Evolutionary conservation across 2,329 filamentous ascomycete species (phyloP), one percentile per base, ranked within the genome.

Genomic region (Fusarium udum): DNA sequence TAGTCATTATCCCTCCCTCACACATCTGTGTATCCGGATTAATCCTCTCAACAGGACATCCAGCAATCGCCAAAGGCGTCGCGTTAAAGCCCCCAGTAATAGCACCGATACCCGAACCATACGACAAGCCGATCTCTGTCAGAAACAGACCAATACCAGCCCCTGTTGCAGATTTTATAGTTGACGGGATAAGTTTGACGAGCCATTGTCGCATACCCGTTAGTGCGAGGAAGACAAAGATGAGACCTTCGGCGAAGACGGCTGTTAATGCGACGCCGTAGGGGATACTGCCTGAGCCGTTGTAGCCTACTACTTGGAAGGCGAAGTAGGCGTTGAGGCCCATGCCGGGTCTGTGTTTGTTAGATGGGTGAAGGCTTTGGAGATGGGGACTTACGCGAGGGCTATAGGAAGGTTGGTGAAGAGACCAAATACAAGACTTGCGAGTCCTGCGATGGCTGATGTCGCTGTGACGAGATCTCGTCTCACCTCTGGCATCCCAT

Each of bases 141-240:
- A 94, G 86, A 77, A 95, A 95, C 3, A 95, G 84, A 26, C 93
- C 93, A 70, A 95, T 95, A 56, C 93, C 93, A 49, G 92, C 92
- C 66, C 92, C 92, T 14, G 92, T 94, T 11, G 93, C 93, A 52
- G 95, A 90, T 81, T 95, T 95, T 82, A 95, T 93, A 45, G 91
- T 93, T 31, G 89, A 87, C 1, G 93, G 93, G 67, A 95, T 93
- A 31, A 92, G 89, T 71, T 93, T 89, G 18, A 93, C 93, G 26
- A 95, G 87, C 93, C 93, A 95, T 80, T 95, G 93, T 22, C 93
- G 90, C 83, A 95, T 88, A n/a, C 93, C 93, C 36, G 94, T 85
- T 31, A 95, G 79, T 2, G 93, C 93, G 36, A 95, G 85, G 6
- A 85, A 91, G 51, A 95, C 88, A 81, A 95, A 95, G 62, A 95